Evolutionary conservation across 192 early-diverging fungal genomes (phyloP).

Genomic region (Chytriomyces sp.): DNA sequence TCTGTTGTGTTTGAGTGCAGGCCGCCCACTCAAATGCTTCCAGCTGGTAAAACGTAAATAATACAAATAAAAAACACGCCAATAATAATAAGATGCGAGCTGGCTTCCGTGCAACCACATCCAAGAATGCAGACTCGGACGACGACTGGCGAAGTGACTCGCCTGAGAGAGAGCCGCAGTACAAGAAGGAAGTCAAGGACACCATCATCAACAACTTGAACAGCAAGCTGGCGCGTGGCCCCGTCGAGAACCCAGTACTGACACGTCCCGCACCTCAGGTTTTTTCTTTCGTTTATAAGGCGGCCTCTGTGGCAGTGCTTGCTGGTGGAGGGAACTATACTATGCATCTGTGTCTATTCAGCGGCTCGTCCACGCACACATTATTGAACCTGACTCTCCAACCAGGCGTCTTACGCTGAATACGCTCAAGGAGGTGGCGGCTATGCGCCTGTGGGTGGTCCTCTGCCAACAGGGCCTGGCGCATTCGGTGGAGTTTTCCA

Average conservation of each 20-base stretch:
- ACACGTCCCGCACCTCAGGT: constrained; percentile 14
- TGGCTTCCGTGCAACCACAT: constrained; percentile 4
- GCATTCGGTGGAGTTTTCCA: constrained; percentile 32
- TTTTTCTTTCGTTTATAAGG: neutral
- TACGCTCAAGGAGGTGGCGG: constrained; percentile 20
- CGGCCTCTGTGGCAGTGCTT: too few relatives aligned
- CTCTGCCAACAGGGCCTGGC: constrained; percentile 9
- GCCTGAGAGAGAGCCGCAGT: neutral
- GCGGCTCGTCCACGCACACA: neutral
- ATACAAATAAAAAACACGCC: neutral
- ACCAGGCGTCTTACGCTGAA: neutral
- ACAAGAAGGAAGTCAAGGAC: neutral
- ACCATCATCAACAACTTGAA: constrained; percentile 24
- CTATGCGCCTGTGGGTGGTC: constrained; percentile 7
- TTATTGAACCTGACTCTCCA: neutral
- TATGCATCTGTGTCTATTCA: neutral
- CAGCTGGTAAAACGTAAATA: neutral
- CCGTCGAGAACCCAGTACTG: constrained; percentile 19
- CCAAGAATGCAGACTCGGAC: constrained; percentile 16
- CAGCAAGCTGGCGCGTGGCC: constrained; percentile 26
- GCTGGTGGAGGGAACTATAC: neutral
- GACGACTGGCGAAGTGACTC: constrained; percentile 33
- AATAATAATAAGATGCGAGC: neutral
- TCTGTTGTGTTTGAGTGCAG: too few relatives aligned
- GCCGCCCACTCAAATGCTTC: neutral